Base-by-base conservation (phyloP, 2,329 filamentous ascomycete species). In the Xylaria hypoxylon region DNA sequence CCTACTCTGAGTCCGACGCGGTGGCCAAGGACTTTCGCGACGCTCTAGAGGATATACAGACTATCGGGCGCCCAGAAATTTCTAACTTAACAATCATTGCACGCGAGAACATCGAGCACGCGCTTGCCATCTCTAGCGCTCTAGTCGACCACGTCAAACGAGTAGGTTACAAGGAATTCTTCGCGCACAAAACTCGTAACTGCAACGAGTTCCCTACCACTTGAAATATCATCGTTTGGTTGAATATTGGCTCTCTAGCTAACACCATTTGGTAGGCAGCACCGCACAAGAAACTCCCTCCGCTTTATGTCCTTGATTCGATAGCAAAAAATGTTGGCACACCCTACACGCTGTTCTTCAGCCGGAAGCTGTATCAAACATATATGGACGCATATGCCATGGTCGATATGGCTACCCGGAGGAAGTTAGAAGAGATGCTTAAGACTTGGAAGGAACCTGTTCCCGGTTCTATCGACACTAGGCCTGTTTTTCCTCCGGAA, bases 271-370 rank as follows among this genome's bases (percentile, higher is more conserved):
- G 47, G 71, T 80, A 99, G 96, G 93, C 92, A 61, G 88, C 93
- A 51, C 94, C 96, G 44, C 87, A 89, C 68, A 94, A 94, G 79
- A 99, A 98, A 77, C 84, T 99, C 2, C 94, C 96, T 19, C 93
- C 96, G n/a, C 86, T 99, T 31, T 99, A 98, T 81, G 93, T 99
- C 71, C 90, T 99, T 76, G 96, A 99, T 81, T 98, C 95, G 17
- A 95, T 99, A 68, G 94, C 97, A 77, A 99, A 99, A 81, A 98
- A 99, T 83, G 94, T 99, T 68, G 96, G 96, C 68, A 97, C 95
- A 0, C 96, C 96, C 7, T 99, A 99, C 80, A 98, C 95, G 0
- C 86, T 98, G 13, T 98, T 97, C 79, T 92, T 99, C 71, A 93
- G 94, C 59, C 90, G 93, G 45, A 95, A 95, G 76, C 87, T 99